These are phyloP conservation scores for Ocimum tenuiflorum DNA, from an alignment of 257 asterid species.

Conservation along the genomic window DNA sequence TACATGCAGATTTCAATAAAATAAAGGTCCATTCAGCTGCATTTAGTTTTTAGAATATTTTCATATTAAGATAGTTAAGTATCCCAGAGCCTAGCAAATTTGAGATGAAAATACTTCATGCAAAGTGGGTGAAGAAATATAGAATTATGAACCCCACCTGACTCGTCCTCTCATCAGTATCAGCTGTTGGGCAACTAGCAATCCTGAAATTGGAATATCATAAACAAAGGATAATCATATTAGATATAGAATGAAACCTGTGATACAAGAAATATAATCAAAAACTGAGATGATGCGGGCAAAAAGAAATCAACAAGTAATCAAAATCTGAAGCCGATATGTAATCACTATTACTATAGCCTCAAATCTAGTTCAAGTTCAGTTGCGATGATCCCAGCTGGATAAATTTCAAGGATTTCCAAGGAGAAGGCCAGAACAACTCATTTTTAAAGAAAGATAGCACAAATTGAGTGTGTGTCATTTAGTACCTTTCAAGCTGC, in stretches of 20 bases:
- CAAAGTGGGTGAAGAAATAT: background rate
- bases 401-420: background rate
- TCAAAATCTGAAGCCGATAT: no score
- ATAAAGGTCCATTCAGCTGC: background rate
- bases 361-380: background rate
- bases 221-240: slow-evolving; percentile 8
- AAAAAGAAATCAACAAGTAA: background rate
- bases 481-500: slow-evolving; percentile 56
- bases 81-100: background rate
- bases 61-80: background rate
- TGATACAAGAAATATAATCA: background rate
- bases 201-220: slow-evolving; percentile 27
- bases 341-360: no score
- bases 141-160: slow-evolving; percentile 35
- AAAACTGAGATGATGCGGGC: background rate
- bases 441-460: background rate
- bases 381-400: background rate
- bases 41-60: background rate
- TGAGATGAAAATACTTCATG: background rate
- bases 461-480: background rate
- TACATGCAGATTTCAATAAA: no score
- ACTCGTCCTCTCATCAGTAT: slow-evolving; percentile 29
- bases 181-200: slow-evolving; percentile 19
- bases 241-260: slow-evolving; percentile 6
- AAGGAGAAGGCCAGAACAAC: background rate